Base-by-base conservation (phyloP, 441 rosid species). In the Populus trichocarpa region DNA sequence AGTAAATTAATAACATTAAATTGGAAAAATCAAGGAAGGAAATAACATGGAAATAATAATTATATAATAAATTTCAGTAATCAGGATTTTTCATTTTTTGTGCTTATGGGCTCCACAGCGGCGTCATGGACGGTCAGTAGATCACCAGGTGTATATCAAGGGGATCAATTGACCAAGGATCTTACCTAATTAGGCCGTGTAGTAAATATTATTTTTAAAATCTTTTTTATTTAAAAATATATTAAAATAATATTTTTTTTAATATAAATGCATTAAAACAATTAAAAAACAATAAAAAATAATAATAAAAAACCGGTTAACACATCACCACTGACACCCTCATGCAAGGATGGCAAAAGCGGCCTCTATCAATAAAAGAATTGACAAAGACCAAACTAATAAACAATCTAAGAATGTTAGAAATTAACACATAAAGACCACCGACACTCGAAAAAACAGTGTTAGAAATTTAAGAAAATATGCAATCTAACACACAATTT, bases 401-500 rank as follows among this genome's bases (percentile, higher is more conserved):
- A 30, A 30, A 30, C 32, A 30, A 30, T 30, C 32, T 30, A 30
- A 30, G 32, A 30, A 30, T 30, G 32, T 30, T 30, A 30, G 32
- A 30, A 30, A 30, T 30, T 4, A 36, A 67, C 23, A 16, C 28
- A 13, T 18, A 9, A 42, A 81, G 79, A 79, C 84, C 86, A 85
- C 88, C 91, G 89, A 81, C 91, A 92, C 79, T 79, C 42, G 4
- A 57, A 22, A 63, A 20, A 22, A 81, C n/a, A 35, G 26, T 38
- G 64, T n/a, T 30, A 20, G 23, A 18, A 12, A 33, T 23, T 26
- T 2, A 11, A 6, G 14, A 67, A 63, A 11, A n/a, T 8, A 30
- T 22, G 3, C 61, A 9, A 35, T 16, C 32, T 0, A 63, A n/a
- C 6, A n/a, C 6, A 26, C 69, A 66, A 18, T 53, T 69, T 75